Percentiles rank a stretch among this genome's conserved stretches.
Conservation (phyloP, 345 rosid species). For the Murraya paniculata region DNA sequence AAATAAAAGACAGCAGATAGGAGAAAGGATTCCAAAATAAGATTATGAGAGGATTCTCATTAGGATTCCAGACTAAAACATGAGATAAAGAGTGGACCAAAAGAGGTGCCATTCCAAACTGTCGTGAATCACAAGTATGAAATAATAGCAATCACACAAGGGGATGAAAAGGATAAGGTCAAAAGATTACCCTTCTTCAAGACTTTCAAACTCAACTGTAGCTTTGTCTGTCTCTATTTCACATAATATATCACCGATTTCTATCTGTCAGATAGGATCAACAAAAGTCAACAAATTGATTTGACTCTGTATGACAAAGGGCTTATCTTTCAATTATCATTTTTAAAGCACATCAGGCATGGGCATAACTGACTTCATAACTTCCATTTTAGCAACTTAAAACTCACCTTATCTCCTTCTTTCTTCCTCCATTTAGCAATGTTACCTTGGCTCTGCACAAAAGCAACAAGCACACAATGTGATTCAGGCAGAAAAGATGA, state of each 20-base stretch:
- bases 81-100: not conserved
- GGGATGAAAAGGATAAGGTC: not conserved
- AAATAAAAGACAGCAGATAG: not conserved
- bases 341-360: constrained; percentile 14
- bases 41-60: not conserved
- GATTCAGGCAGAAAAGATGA: constrained; percentile 25
- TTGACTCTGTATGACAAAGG: constrained; percentile 14
- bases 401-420: constrained; percentile 91
- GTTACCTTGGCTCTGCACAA: constrained; percentile 89
- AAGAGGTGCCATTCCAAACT: not conserved
- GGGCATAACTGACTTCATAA: not conserved
- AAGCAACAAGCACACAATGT: constrained; percentile 25
- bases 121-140: not conserved
- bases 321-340: constrained; percentile 16
- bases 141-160: not conserved
- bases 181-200: constrained; percentile 84
- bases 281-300: constrained; percentile 16
- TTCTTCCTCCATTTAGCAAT: constrained; percentile 88
- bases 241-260: constrained; percentile 85
- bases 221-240: constrained; percentile 99
- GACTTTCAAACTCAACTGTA: constrained; percentile 88
- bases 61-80: constrained; percentile 6
- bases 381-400: constrained; percentile 10
- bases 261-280: constrained; percentile 63
- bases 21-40: constrained; percentile 10